phyloP scores from a whole-genome alignment of 1,139 yeast species.

The Yamadazyma mexicana region DNA sequence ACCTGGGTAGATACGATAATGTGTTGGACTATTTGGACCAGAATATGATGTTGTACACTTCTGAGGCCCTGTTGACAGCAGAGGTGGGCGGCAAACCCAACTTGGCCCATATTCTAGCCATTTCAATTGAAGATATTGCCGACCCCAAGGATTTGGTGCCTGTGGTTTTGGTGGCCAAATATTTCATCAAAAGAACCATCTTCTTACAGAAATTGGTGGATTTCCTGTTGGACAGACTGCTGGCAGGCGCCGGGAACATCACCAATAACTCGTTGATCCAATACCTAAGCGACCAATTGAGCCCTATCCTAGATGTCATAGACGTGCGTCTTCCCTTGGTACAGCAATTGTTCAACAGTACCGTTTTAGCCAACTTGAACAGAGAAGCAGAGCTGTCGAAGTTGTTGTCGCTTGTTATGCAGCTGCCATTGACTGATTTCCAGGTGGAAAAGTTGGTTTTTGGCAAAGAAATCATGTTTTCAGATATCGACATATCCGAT shows the following conservation, averaged over 20 bases:
- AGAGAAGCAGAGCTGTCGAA: slow-evolving; percentile 29
- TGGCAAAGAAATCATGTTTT: slow-evolving; percentile 11
- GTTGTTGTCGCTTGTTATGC: slow-evolving; percentile 21
- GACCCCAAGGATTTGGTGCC: slow-evolving; percentile 6
- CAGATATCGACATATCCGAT: slow-evolving; percentile 6
- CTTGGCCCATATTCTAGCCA: slow-evolving; percentile 9
- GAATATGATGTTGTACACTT: slow-evolving; percentile 7
- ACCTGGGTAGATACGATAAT: slow-evolving; percentile 23
- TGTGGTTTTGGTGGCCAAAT: slow-evolving; percentile 21
- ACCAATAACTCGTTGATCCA: slow-evolving; percentile 18
- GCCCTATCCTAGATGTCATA: slow-evolving; percentile 32
- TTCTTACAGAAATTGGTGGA: slow-evolving; percentile 23
- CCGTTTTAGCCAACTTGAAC: slow-evolving; percentile 16
- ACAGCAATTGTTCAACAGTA: slow-evolving; percentile 10
- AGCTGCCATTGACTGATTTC: slow-evolving; percentile 17
- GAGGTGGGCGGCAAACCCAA: slow-evolving; percentile 10
- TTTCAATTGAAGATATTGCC: slow-evolving; percentile 1
- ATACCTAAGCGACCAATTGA: slow-evolving; percentile 26
- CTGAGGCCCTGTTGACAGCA: neutral
- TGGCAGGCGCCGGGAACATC: slow-evolving; percentile 5
- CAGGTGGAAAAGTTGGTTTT: slow-evolving; percentile 15
- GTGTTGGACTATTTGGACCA: slow-evolving; percentile 19
- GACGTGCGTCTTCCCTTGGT: slow-evolving; percentile 5
- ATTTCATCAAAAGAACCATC: slow-evolving; percentile 26
- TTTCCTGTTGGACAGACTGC: slow-evolving; percentile 8